Base-by-base conservation (phyloP, 1,139 yeast genomes). In the Lodderomyces elongisporus region DNA sequence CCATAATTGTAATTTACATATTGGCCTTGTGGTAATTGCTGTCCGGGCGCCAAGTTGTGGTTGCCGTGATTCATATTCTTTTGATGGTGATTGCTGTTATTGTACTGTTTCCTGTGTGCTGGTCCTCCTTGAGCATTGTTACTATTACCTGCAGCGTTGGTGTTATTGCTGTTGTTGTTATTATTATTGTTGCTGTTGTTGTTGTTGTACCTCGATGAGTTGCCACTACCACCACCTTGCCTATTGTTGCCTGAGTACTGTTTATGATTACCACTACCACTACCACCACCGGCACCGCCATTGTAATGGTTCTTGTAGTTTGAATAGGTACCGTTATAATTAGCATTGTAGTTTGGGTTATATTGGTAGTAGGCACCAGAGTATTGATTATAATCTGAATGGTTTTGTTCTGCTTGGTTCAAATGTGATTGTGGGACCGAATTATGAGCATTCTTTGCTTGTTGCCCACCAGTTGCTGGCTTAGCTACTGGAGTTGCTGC, bases 11-110 rank as follows among this genome's bases (percentile, higher is more conserved):
- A 27, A 6, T 24, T 6, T 10, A n/a, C 26, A 7, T 13, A 6
- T 17, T 27, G 30, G 13, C n/a, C 18, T 13, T 27, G 30, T 13
- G 14, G 30, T 27, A 14, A 28, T 17, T 30, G 33, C 17, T 30
- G 33, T 14, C 24, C 28, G n/a, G n/a, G n/a, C n/a, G n/a, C n/a
- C n/a, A 23, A 14, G 25, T 25, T 31, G 28, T n/a, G 24, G 33
- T 18, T 31, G 33, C 8, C 13, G 18, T 14, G 13, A 16, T 17
- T 27, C 20, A 9, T 27, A 14, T 10, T 27, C 20, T 17, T 27
- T 17, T 16, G 13, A 9, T 15, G 7, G 28, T 15, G 7, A n/a
- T 26, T 26, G 30, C 12, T 27, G 30, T 24, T 24, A 13, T 24
- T 24, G 12, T 16, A 29, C 27, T 7, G 27, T 24, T 23, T 29